Conservation (phyloP, 257 asterid species). For the Anisodus acutangulus region DNA sequence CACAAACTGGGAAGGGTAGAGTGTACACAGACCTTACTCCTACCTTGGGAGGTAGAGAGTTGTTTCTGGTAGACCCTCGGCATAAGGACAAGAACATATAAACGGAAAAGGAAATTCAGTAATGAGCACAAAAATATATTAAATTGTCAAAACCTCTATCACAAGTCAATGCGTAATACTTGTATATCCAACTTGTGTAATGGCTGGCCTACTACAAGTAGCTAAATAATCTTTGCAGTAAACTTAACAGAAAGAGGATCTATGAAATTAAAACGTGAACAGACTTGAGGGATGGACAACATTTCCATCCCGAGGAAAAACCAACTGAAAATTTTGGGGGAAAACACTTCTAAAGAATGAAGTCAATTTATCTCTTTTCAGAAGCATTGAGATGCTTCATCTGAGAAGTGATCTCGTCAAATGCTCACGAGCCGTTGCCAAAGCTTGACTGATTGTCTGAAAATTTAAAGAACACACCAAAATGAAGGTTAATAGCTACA, state of each 20-base stretch:
- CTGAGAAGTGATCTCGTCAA: conserved; percentile 67
- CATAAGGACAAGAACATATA: too few species aligned
- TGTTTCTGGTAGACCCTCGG: too few species aligned
- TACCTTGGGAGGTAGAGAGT: too few species aligned
- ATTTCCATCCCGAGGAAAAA: not conserved
- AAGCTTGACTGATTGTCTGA: conserved; percentile 78
- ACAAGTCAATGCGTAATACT: not conserved
- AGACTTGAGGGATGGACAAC: not conserved
- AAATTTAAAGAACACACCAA: conserved; percentile 5
- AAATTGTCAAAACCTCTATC: not conserved
- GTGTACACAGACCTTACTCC: too few species aligned
- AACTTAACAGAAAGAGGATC: not conserved
- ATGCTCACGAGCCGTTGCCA: conserved; percentile 78
- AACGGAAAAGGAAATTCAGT: not conserved
- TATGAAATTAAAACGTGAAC: not conserved
- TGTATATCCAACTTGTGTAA: not conserved
- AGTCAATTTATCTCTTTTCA: conserved; percentile 2
- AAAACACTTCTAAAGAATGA: not conserved
- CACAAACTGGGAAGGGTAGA: too few species aligned
- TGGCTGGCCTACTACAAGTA: not conserved
- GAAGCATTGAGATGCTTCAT: conserved; percentile 40
- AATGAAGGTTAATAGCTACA: not conserved
- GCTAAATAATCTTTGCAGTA: not conserved
- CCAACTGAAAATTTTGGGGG: not conserved
- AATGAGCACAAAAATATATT: not conserved